Percentiles rank a stretch among this genome's conserved stretches.
Conservation (phyloP, 129 eudicot genomes). For the Pittosporum tobira region DNA sequence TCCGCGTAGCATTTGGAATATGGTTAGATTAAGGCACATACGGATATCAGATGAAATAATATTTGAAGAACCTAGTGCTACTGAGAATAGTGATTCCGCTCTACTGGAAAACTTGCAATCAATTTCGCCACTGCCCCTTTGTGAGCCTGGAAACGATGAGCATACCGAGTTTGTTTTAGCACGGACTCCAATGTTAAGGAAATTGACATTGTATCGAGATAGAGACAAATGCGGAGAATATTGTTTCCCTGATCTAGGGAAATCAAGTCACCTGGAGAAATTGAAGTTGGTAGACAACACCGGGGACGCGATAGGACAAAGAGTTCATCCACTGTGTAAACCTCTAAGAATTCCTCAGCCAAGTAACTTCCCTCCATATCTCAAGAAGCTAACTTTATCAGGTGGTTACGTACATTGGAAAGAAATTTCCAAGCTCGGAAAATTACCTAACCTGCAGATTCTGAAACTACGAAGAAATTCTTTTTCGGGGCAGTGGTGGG, state of each 20-base stretch:
- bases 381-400: constrained; percentile 25
- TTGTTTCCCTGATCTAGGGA: constrained; percentile 6
- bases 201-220: constrained; percentile 10
- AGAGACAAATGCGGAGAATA: background rate
- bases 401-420: constrained; percentile 14
- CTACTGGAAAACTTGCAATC: constrained; percentile 6
- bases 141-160: background rate
- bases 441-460: constrained; percentile 21
- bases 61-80: constrained; percentile 7
- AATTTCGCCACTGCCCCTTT: constrained; percentile 2
- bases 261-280: background rate
- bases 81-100: background rate
- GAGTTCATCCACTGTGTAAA: too few species aligned
- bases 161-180: background rate
- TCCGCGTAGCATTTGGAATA: constrained; percentile 6
- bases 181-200: constrained; percentile 3
- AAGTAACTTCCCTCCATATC: constrained; percentile 20
- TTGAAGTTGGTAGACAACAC: constrained; percentile 14
- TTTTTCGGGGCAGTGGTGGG: constrained; percentile 23
- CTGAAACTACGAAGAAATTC: constrained; percentile 22
- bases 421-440: constrained; percentile 13
- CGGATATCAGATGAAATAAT: constrained; percentile 8
- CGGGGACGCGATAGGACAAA: background rate
- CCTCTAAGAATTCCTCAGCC: constrained; percentile 4
- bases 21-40: constrained; percentile 10